These are phyloP conservation scores for Athelia psychrophila DNA, from an alignment of 1,284 basidiomycete species.

Conservation along the genomic window DNA sequence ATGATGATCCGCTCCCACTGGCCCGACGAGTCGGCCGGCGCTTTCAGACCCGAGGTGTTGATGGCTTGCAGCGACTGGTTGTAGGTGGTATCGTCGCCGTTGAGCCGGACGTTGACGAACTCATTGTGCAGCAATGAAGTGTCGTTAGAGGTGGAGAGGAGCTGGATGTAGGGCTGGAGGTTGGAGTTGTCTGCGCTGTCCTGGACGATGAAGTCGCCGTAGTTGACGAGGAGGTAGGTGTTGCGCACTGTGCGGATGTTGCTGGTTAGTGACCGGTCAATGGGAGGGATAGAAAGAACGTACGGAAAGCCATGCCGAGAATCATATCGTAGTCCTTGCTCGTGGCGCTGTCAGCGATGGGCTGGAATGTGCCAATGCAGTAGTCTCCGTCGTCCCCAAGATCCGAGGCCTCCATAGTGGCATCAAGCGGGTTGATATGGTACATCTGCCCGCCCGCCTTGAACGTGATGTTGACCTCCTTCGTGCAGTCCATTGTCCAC, in stretches of 20 bases:
- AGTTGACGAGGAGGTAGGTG: constrained; percentile 57
- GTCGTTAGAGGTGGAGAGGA: constrained; percentile 12
- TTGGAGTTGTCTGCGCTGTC: constrained; percentile 27
- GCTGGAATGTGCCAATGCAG: constrained; percentile 49
- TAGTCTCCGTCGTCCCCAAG: constrained; percentile 5
- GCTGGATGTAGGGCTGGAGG: background rate
- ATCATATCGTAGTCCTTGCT: constrained; percentile 3
- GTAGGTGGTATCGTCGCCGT: constrained; percentile 45
- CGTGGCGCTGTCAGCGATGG: constrained; percentile 28
- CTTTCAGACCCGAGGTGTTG: background rate
- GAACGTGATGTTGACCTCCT: constrained; percentile 62
- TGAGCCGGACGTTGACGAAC: constrained; percentile 49
- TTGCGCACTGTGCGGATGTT: constrained; percentile 40
- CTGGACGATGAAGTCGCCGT: constrained; percentile 52
- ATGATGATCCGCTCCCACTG: background rate
- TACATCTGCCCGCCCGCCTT: constrained; percentile 47
- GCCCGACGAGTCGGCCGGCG: background rate
- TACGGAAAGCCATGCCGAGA: constrained; percentile 5
- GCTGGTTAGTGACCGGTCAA: background rate
- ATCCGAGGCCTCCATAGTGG: constrained; percentile 27
- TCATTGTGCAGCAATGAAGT: constrained; percentile 37
- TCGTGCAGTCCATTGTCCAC: constrained; percentile 58
- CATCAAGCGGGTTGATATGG: constrained; percentile 65
- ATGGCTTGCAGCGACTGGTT: background rate
- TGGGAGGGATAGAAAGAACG: background rate